A percentile compares a stretch with the other conserved stretches of the same genome.
phyloP scores from a whole-genome alignment of 306 rosid genomes.

The Hippophae rhamnoides region DNA sequence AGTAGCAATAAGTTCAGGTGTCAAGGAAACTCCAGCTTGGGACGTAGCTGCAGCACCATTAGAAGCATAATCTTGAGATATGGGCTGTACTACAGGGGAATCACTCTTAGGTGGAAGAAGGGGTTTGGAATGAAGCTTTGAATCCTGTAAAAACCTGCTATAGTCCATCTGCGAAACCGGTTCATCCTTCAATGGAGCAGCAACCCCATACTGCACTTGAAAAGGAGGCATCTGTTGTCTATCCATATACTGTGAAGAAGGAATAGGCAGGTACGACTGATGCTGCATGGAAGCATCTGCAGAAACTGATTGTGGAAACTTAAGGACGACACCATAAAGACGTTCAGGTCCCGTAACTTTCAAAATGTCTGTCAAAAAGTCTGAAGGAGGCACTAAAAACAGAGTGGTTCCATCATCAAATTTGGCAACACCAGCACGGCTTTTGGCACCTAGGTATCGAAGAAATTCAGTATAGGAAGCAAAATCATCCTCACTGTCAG shows the following conservation, averaged over 20 bases:
- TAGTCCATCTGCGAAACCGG: constrained; percentile 47
- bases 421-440: constrained; percentile 98
- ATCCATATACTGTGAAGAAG: constrained; percentile 49
- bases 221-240: constrained; percentile 53
- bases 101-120: constrained; percentile 40
- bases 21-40: constrained; percentile 70
- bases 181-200: constrained; percentile 52
- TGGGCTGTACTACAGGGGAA: constrained; percentile 44
- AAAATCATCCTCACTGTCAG: constrained; percentile 94
- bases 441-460: constrained; percentile 76
- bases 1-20: constrained; percentile 95
- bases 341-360: constrained; percentile 94
- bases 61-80: constrained; percentile 43
- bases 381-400: constrained; percentile 96
- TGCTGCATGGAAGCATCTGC: constrained; percentile 41
- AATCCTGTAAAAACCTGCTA: constrained; percentile 46
- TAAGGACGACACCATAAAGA: constrained; percentile 91
- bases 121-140: constrained; percentile 48
- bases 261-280: constrained; percentile 40
- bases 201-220: constrained; percentile 44
- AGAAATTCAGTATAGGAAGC: constrained; percentile 99
- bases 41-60: constrained; percentile 36
- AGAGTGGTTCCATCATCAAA: constrained; percentile 80
- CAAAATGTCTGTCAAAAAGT: constrained; percentile 71
- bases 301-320: constrained; percentile 60